Evolutionary conservation across 306 rosid species (phyloP).

Genomic region (Vigna trinervia): DNA sequence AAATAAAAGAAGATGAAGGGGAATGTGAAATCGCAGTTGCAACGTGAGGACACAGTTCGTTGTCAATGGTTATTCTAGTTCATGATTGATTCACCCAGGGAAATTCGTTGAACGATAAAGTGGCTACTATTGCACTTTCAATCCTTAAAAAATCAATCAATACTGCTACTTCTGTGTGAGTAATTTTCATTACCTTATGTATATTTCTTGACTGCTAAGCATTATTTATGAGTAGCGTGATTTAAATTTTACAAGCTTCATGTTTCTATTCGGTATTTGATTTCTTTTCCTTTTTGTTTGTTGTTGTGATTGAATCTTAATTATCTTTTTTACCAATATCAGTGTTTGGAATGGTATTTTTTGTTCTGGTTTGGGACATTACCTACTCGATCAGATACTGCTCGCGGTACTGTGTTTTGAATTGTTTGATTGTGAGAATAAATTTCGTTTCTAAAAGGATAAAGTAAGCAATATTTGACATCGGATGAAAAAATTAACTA

Average conservation of each 20-base stretch:
- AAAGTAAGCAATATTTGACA: neutral
- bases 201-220: neutral
- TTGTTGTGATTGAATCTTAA: conserved; percentile 12
- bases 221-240: neutral
- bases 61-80: neutral
- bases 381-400: too few relatives aligned
- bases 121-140: neutral
- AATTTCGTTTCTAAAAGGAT: neutral
- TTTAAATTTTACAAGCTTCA: neutral
- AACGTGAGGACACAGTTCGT: neutral
- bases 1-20: neutral
- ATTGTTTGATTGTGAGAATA: conserved; percentile 4
- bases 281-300: neutral
- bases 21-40: neutral
- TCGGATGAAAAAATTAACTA: neutral
- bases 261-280: neutral
- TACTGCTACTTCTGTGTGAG: neutral
- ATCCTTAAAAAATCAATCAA: neutral
- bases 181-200: conserved; percentile 11
- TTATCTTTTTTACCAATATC: neutral
- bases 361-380: too few relatives aligned
- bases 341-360: conserved; percentile 1
- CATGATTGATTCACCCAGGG: neutral
- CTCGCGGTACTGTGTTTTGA: too few relatives aligned
- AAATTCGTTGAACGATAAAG: neutral